Evolutionary conservation across 192 early-diverging fungal species (phyloP).

Genomic region (Linnemannia exigua): DNA sequence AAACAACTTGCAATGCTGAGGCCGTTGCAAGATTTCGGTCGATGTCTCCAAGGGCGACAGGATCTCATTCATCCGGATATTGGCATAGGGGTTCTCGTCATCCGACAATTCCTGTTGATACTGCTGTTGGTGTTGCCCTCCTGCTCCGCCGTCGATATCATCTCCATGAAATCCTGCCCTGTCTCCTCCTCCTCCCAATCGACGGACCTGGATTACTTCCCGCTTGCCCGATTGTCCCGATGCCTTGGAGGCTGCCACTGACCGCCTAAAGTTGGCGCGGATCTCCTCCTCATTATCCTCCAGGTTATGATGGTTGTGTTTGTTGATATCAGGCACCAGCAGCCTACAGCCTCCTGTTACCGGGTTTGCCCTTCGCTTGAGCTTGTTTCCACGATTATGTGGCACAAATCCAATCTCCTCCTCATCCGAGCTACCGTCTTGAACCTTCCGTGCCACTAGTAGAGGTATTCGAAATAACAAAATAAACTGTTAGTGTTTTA

Average conservation of each 20-base stretch:
- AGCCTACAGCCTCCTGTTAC: conserved; percentile 63
- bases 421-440: conserved; percentile 41
- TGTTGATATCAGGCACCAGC: conserved; percentile 53
- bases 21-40: conserved; percentile 63
- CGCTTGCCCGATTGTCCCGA: conserved; percentile 22
- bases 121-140: conserved; percentile 49
- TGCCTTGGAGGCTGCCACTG: conserved; percentile 25
- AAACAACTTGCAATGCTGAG: conserved; percentile 67
- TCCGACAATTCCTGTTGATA: conserved; percentile 51
- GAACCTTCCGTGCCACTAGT: conserved; percentile 35
- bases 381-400: conserved; percentile 80
- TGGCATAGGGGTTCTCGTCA: conserved; percentile 74
- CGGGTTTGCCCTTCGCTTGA: conserved; percentile 66
- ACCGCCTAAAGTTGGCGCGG: conserved; percentile 23
- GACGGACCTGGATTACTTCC: conserved; percentile 29
- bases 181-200: neutral
- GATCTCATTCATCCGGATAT: conserved; percentile 72
- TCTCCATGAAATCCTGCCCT: conserved; percentile 40
- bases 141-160: conserved; percentile 34
- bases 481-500: neutral
- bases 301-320: conserved; percentile 35
- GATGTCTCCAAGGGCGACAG: conserved; percentile 68
- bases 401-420: conserved; percentile 67
- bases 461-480: neutral
- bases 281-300: conserved; percentile 40